phyloP scores from a whole-genome alignment of 148 eudicot species.

The Polygonum maritimum region DNA sequence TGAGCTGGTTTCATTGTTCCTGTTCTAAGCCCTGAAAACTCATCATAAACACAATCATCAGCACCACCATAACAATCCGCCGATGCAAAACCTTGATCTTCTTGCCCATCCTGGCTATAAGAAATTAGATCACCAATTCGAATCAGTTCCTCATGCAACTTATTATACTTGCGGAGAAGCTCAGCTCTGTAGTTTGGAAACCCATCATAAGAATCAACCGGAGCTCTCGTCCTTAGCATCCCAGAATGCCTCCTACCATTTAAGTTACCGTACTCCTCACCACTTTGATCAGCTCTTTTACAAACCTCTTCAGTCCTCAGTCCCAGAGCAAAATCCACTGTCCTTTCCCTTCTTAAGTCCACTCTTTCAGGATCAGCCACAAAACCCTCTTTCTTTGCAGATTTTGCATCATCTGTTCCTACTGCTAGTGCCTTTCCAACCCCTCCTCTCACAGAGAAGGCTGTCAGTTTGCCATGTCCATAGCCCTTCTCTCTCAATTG shows the following conservation, averaged over 20 bases:
- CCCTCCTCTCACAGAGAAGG: background rate
- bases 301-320: slow-evolving; percentile 18
- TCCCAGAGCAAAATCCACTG: slow-evolving; percentile 6
- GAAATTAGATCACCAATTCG: slow-evolving; percentile 25
- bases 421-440: background rate
- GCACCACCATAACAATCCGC: slow-evolving; percentile 20
- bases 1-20: slow-evolving; percentile 20
- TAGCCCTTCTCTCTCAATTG: slow-evolving; percentile 12
- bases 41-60: slow-evolving; percentile 29
- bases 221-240: slow-evolving; percentile 26
- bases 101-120: slow-evolving; percentile 20
- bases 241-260: slow-evolving; percentile 10
- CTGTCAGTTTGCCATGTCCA: slow-evolving; percentile 8
- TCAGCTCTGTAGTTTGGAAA: slow-evolving; percentile 35
- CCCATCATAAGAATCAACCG: slow-evolving; percentile 25
- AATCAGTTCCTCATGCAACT: slow-evolving; percentile 45
- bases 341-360: background rate
- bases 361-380: background rate
- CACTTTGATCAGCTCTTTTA: slow-evolving; percentile 19
- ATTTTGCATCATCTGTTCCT: slow-evolving; percentile 5
- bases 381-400: background rate
- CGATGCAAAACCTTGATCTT: slow-evolving; percentile 14
- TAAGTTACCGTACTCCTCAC: slow-evolving; percentile 18
- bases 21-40: slow-evolving; percentile 19
- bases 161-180: slow-evolving; percentile 51